A percentile compares a stretch with the other conserved stretches of the same genome.
phyloP scores from a whole-genome alignment of 768 basidiomycete species.

The Agrocybe praecox region DNA sequence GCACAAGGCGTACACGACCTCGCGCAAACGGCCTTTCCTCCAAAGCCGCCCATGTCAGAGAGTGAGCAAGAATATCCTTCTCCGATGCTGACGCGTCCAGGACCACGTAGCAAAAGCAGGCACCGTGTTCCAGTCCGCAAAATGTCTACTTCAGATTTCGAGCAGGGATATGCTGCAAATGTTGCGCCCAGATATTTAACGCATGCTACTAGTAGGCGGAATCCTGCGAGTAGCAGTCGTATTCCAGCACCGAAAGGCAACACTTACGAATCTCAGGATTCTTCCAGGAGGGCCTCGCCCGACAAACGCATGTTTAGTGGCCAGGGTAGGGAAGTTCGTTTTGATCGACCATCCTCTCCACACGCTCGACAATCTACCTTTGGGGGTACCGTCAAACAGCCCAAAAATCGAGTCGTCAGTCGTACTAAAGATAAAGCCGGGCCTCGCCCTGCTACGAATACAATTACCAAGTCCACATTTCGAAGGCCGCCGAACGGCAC shows the following conservation, averaged over 20 bases:
- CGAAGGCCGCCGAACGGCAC: slow-evolving; percentile 51
- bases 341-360: slow-evolving; percentile 50
- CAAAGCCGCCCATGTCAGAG: slow-evolving; percentile 66
- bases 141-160: slow-evolving; percentile 80
- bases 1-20: slow-evolving; percentile 73
- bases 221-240: slow-evolving; percentile 40
- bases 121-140: slow-evolving; percentile 54
- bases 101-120: slow-evolving; percentile 50
- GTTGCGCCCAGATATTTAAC: slow-evolving; percentile 79
- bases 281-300: slow-evolving; percentile 71
- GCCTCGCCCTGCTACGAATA: slow-evolving; percentile 44
- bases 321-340: slow-evolving; percentile 43
- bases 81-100: slow-evolving; percentile 31
- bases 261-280: slow-evolving; percentile 54
- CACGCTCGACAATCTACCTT: slow-evolving; percentile 33
- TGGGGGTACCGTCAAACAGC: slow-evolving; percentile 28
- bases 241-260: slow-evolving; percentile 56
- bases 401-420: slow-evolving; percentile 38
- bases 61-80: slow-evolving; percentile 73
- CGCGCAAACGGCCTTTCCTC: slow-evolving; percentile 69
- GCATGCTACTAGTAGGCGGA: slow-evolving; percentile 51
- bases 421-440: slow-evolving; percentile 44
- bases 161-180: slow-evolving; percentile 91
- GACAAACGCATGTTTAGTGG: slow-evolving; percentile 57
- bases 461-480: slow-evolving; percentile 52